Conservation (phyloP, 2,329 filamentous ascomycete species). For the Microthyrium microscopicum region DNA sequence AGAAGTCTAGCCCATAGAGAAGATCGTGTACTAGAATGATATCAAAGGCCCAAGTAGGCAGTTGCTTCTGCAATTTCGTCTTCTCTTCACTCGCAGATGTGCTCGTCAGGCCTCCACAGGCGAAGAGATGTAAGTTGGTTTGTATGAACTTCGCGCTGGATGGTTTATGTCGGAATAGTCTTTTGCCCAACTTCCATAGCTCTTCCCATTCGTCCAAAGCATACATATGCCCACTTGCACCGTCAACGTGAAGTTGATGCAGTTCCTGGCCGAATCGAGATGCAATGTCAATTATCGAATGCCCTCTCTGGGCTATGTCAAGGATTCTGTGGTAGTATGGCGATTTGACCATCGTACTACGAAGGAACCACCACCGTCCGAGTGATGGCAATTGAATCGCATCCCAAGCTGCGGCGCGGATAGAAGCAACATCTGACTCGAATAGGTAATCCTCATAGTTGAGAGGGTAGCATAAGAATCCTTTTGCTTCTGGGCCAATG, state of each 20-base stretch:
- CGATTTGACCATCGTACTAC: neutral
- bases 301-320: neutral
- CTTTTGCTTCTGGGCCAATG: too few relatives aligned
- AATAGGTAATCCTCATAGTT: too few relatives aligned
- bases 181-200: neutral
- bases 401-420: neutral
- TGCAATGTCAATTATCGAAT: neutral
- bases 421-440: too few relatives aligned
- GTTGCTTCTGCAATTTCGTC: too few relatives aligned
- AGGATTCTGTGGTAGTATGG: neutral
- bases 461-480: too few relatives aligned
- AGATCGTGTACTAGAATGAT: too few relatives aligned
- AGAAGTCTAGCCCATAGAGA: too few relatives aligned
- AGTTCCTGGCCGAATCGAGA: neutral
- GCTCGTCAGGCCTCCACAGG: too few relatives aligned
- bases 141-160: neutral
- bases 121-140: too few relatives aligned
- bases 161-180: neutral
- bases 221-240: neutral
- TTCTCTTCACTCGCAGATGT: too few relatives aligned
- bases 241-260: neutral
- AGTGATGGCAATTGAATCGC: neutral
- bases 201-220: neutral
- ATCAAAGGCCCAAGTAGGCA: conserved; percentile 3
- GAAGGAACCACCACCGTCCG: neutral